These are phyloP conservation scores for Favolaschia claudopus DNA, from an alignment of 768 basidiomycete genomes.

Conservation along the genomic window DNA sequence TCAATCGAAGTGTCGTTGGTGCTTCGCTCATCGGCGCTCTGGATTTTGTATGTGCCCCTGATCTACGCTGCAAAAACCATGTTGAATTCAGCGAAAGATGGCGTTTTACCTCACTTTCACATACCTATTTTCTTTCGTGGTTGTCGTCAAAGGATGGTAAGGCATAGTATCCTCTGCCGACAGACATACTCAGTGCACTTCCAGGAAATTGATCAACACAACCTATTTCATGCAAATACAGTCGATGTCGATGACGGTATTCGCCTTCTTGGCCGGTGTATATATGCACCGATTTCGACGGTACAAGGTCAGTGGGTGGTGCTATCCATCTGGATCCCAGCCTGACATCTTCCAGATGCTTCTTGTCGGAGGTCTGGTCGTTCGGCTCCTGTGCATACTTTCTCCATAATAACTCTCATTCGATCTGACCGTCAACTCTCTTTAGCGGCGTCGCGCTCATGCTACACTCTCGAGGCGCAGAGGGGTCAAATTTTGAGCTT, in stretches of 20 bases:
- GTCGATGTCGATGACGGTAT: slow-evolving; percentile 66
- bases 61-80: background rate
- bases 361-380: slow-evolving; percentile 62
- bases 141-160: slow-evolving; percentile 59
- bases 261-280: slow-evolving; percentile 66
- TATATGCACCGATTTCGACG: slow-evolving; percentile 60
- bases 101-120: slow-evolving; percentile 75
- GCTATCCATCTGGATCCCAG: background rate
- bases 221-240: slow-evolving; percentile 72
- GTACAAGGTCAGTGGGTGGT: slow-evolving; percentile 53
- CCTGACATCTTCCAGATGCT: slow-evolving; percentile 40
- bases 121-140: slow-evolving; percentile 76
- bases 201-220: slow-evolving; percentile 61
- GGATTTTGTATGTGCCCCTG: slow-evolving; percentile 56
- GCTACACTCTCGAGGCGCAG: slow-evolving; percentile 73
- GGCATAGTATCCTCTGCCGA: background rate
- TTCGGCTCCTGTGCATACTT: slow-evolving; percentile 57
- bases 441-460: slow-evolving; percentile 68
- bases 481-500: slow-evolving; percentile 60
- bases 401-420: background rate
- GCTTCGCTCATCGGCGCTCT: slow-evolving; percentile 69
- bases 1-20: slow-evolving; percentile 64
- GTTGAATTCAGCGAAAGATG: no score
- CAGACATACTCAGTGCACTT: background rate
- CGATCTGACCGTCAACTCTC: background rate